A percentile compares a stretch with the other conserved stretches of the same genome.
Evolutionary conservation across 306 rosid genomes (phyloP).

Genomic region (Cucurbita argyrosperma): DNA sequence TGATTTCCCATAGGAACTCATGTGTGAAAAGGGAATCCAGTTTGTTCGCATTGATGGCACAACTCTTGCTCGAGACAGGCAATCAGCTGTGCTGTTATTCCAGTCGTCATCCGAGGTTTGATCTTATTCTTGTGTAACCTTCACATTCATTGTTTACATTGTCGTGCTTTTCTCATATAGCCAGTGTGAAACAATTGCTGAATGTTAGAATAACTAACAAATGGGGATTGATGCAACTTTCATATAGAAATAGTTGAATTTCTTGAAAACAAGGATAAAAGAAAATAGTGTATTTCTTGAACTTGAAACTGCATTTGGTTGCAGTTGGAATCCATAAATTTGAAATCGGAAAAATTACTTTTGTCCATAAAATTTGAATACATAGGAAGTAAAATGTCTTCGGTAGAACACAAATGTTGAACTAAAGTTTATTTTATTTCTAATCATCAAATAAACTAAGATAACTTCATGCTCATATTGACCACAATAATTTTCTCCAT

Average conservation of each 20-base stretch:
- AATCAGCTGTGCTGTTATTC: conserved; percentile 61
- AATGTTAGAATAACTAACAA: background rate
- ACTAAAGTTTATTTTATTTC: background rate
- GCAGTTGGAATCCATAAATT: background rate
- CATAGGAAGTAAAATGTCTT: background rate
- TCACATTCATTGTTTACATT: background rate
- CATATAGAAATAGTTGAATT: background rate
- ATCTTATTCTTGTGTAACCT: conserved; percentile 10
- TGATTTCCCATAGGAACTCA: conserved; percentile 41
- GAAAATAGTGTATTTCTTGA: background rate
- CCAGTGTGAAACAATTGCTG: background rate
- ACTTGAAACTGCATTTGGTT: background rate
- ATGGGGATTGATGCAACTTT: background rate
- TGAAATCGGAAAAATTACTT: background rate
- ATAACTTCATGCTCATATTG: background rate
- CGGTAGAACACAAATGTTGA: background rate
- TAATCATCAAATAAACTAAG: background rate
- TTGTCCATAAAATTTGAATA: background rate
- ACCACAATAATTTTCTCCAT: conserved; percentile 5
- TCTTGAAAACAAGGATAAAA: background rate
- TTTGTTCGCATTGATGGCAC: conserved; percentile 89
- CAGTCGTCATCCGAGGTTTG: conserved; percentile 51
- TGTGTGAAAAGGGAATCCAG: conserved; percentile 57
- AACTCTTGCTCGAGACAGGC: conserved; percentile 82
- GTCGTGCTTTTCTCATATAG: background rate